Evolutionary conservation across 805 yeast species (phyloP), one percentile per base, ranked within the genome.

Genomic region (Grigorovia yakushimaensis): DNA sequence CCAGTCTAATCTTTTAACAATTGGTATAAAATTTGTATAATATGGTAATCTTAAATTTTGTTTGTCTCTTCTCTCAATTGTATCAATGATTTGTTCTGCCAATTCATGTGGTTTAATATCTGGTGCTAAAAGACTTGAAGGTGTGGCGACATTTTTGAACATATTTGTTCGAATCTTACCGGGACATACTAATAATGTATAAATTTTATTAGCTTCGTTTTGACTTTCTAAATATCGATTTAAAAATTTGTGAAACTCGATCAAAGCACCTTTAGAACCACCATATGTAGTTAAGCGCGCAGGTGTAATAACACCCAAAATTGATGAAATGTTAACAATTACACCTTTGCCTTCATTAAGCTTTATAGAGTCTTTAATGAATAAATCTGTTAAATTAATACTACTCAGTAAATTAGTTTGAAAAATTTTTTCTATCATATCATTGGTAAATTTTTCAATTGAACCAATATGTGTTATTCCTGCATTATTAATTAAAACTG

Each of bases 221-320:
- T 33, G 37, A 15, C 5, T 13, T n/a, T n/a, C 15, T 24, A 84
- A 59, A 62, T 84, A 93, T 57, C 78, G 79, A 0, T 84, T 77
- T 35, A 91, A 66, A 0, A 91, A 80, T 60, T 86, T 95, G 61
- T 89, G 97, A 39, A 88, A 66, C 0, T 91, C 88, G 45, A 91
- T 78, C 24, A 87, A 65, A 0, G 94, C 97, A 0, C 95, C 82
- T 61, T 91, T 91, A 15, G 95, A 77, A 0, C 97, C 96, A 0
- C 96, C 96, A 59, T 91, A 91, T 0, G 84, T 84, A 47, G 79
- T 70, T 48, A 87, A 70, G 20, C 83, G 71, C 9, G 95, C 89
- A 0, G 97, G 97, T 0, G 93, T 75, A 71, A 85, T 73, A 52
- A 82, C 81, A 0, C 96, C 97, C 47, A 91, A 69, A 0, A 86